phyloP scores from a whole-genome alignment of 805 yeast genomes.

The Cyberlindnera xishuangbannaensis region DNA sequence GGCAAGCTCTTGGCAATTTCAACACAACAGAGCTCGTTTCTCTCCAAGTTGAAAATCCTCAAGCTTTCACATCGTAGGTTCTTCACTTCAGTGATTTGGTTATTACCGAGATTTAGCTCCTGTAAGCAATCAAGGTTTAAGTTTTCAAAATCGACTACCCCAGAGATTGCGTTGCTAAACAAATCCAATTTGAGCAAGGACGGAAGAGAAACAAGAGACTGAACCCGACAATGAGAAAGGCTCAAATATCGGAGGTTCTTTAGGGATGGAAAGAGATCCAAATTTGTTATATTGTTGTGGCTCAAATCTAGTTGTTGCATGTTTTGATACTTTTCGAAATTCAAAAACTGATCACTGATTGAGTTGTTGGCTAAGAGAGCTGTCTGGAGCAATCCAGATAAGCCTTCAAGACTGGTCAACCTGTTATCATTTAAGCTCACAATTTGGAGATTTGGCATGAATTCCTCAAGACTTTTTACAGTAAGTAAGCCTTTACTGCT shows the following conservation, averaged over 20 bases:
- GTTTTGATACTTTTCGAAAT: constrained; percentile 11
- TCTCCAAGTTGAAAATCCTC: constrained; percentile 7
- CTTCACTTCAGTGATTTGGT: constrained; percentile 7
- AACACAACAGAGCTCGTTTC: constrained; percentile 3
- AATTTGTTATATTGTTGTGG: constrained; percentile 33
- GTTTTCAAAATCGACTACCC: constrained; percentile 7
- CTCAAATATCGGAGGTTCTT: constrained; percentile 22
- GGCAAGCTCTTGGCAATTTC: constrained; percentile 3
- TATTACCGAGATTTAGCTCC: constrained; percentile 13
- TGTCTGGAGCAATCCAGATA: constrained; percentile 11
- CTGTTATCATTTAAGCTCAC: constrained; percentile 13
- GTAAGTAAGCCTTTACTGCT: constrained; percentile 30
- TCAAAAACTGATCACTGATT: constrained; percentile 19
- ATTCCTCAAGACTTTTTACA: constrained; percentile 34
- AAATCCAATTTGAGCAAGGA: constrained; percentile 12
- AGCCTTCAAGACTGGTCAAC: constrained; percentile 21
- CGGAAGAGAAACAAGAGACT: constrained; percentile 18
- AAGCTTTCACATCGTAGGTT: constrained; percentile 1
- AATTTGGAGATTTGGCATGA: constrained; percentile 32
- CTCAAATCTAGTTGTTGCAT: constrained; percentile 33
- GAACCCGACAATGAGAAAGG: constrained; percentile 31
- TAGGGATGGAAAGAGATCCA: constrained; percentile 24
- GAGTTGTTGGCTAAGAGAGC: constrained; percentile 15
- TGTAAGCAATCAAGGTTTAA: constrained; percentile 13
- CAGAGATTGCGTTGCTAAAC: constrained; percentile 11